These are phyloP conservation scores for Kondoa malvinella DNA, from an alignment of 768 basidiomycete species.

Conservation along the genomic window DNA sequence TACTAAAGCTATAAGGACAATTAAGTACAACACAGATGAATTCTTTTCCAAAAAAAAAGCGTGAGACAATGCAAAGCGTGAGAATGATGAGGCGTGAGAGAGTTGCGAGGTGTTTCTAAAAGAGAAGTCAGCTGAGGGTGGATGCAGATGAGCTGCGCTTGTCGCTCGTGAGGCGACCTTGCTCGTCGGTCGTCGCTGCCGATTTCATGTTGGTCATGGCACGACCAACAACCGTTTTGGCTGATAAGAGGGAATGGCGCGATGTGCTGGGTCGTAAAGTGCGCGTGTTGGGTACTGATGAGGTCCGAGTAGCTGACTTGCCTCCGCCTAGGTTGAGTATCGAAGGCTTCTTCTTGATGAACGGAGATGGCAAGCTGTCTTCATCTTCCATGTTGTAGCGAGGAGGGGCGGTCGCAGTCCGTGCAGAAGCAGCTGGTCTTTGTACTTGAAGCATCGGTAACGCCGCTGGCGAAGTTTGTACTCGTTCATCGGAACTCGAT, in stretches of 20 bases:
- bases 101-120: no score
- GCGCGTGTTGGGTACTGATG: not conserved
- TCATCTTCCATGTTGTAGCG: slow-evolving; percentile 17
- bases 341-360: slow-evolving; percentile 19
- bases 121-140: not conserved
- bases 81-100: no score
- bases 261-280: not conserved
- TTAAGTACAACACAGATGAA: no score
- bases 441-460: not conserved
- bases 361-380: slow-evolving; percentile 18
- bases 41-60: no score
- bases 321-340: not conserved
- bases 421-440: not conserved
- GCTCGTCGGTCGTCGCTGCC: not conserved
- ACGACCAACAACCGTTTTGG: not conserved
- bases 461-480: not conserved
- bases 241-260: not conserved
- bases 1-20: no score
- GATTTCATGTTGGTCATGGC: not conserved
- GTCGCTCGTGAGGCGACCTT: not conserved
- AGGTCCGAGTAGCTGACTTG: not conserved
- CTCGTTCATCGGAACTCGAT: not conserved
- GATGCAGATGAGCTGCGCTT: not conserved
- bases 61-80: no score
- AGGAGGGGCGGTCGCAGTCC: not conserved